Evolutionary conservation across 768 basidiomycete genomes (phyloP).

Genomic region (Collybia nuda): DNA sequence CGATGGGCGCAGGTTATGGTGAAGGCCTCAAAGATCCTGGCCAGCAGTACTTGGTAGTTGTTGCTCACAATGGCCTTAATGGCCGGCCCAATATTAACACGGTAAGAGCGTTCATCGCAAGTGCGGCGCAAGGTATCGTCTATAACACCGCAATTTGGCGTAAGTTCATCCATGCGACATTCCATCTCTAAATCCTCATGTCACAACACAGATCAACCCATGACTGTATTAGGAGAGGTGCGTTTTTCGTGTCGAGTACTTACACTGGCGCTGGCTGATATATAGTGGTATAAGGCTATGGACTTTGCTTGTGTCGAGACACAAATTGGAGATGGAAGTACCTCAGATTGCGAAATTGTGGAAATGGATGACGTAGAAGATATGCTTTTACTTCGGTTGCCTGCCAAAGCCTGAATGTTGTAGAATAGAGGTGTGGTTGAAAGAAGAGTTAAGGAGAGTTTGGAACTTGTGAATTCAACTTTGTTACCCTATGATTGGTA

Average conservation of each 20-base stretch:
- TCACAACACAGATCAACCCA: constrained; percentile 76
- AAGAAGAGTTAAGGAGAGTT: no score
- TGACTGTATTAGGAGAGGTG: constrained; percentile 78
- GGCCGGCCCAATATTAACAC: constrained; percentile 77
- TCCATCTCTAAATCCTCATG: constrained; percentile 6
- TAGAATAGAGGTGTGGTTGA: no score
- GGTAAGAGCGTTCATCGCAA: constrained; percentile 81
- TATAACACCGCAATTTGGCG: constrained; percentile 90
- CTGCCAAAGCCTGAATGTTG: constrained; percentile 6
- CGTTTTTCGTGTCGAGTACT: constrained; percentile 13
- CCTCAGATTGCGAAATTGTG: constrained; percentile 85
- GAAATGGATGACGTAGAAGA: constrained; percentile 39
- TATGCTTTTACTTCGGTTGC: constrained; percentile 33
- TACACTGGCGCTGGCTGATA: constrained; percentile 2
- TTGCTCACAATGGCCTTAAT: constrained; percentile 74
- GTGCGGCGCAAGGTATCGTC: constrained; percentile 78
- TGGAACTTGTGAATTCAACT: no score
- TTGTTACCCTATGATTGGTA: neutral
- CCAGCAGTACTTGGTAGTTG: constrained; percentile 77
- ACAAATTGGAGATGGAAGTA: constrained; percentile 80
- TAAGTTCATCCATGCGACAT: constrained; percentile 42
- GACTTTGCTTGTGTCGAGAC: constrained; percentile 92
- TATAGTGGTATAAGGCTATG: constrained; percentile 46
- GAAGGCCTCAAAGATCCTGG: constrained; percentile 50
- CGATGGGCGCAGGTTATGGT: constrained; percentile 71